Percentiles rank a stretch among this genome's conserved stretches.
Evolutionary conservation across 129 eudicot genomes (phyloP).

Genomic region (Centaurea solstitialis): DNA sequence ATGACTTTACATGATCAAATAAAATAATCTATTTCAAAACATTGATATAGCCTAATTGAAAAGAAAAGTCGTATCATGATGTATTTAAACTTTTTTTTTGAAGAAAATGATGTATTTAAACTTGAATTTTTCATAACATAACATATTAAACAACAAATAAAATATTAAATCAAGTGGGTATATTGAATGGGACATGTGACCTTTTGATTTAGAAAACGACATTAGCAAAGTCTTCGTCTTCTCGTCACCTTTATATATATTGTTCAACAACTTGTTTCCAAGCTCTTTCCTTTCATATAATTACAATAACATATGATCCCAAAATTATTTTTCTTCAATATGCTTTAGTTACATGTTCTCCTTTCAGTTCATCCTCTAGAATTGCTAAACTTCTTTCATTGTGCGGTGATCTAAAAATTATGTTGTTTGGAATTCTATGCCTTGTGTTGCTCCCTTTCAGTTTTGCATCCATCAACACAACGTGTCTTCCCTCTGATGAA

Average conservation of each 20-base stretch:
- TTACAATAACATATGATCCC: neutral
- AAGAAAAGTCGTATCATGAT: too few species aligned
- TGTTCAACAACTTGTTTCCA: neutral
- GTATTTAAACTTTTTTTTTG: too few species aligned
- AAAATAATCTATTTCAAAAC: too few species aligned
- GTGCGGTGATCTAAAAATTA: neutral
- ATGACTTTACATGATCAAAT: too few species aligned
- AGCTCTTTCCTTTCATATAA: neutral
- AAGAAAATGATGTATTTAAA: too few species aligned
- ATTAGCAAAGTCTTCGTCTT: neutral
- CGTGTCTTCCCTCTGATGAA: slow-evolving; percentile 10
- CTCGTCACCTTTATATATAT: neutral
- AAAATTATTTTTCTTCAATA: neutral
- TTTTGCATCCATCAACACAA: neutral
- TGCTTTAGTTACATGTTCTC: neutral
- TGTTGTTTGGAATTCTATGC: neutral
- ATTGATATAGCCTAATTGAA: too few species aligned
- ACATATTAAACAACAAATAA: too few species aligned
- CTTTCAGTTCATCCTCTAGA: neutral
- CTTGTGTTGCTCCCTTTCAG: neutral
- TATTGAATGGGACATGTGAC: neutral
- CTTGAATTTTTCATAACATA: too few species aligned
- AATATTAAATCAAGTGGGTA: neutral
- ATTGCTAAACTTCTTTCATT: neutral
- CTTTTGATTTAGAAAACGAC: neutral